Evolutionary conservation across 2,329 filamentous ascomycete genomes (phyloP).

Genomic region (Berkeleyomyces rouxiae): DNA sequence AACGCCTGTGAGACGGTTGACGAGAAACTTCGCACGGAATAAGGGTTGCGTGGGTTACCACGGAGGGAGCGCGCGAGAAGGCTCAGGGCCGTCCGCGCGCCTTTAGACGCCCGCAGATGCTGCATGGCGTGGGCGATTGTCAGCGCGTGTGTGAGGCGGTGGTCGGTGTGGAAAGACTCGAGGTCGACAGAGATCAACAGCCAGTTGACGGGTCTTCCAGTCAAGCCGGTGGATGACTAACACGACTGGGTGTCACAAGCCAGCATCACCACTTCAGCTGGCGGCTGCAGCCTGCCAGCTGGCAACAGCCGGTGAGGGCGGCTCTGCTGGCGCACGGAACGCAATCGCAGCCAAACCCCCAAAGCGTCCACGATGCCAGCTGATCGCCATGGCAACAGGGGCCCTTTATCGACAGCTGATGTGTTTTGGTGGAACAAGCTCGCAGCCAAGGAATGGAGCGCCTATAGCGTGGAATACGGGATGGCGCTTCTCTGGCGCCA

Average conservation of each 20-base stretch:
- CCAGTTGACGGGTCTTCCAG: too few species aligned
- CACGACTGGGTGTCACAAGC: not conserved
- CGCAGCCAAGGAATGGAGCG: not conserved
- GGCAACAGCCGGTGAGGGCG: not conserved
- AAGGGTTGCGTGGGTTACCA: not conserved
- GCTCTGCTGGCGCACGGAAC: too few species aligned
- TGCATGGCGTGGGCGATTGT: not conserved
- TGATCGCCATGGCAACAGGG: not conserved
- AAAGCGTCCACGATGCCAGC: not conserved
- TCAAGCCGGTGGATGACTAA: too few species aligned
- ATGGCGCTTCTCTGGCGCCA: not conserved
- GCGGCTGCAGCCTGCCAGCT: not conserved
- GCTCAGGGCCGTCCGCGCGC: not conserved
- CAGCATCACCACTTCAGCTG: not conserved
- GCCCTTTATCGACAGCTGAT: not conserved
- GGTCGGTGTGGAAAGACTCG: too few species aligned
- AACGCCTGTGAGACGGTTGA: constrained; percentile 34
- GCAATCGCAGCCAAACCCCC: too few species aligned
- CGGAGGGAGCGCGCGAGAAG: not conserved
- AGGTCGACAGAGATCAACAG: too few species aligned
- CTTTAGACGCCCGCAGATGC: not conserved
- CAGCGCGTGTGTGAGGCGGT: not conserved
- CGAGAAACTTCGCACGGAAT: not conserved
- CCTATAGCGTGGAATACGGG: not conserved
- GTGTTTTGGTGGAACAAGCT: not conserved